Evolutionary conservation across 179 eudicot genomes (phyloP).

Genomic region (Vitellaria paradoxa): DNA sequence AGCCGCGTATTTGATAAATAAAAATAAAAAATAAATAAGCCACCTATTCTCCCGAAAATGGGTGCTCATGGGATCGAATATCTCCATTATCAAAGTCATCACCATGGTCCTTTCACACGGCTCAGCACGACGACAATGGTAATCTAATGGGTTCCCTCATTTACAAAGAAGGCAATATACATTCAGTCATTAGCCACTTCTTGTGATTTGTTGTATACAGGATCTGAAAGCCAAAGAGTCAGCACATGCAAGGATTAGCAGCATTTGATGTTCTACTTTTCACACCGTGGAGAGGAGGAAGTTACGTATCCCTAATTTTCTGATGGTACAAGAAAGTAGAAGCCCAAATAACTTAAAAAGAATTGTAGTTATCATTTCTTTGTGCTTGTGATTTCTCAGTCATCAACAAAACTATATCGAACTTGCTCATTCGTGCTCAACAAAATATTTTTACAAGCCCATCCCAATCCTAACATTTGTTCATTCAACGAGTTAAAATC

Average conservation of each 20-base stretch:
- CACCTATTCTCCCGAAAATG: slow-evolving; percentile 7
- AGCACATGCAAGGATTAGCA: no score
- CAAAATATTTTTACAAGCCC: slow-evolving; percentile 70
- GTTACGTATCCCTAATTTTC: background rate
- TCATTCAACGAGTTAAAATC: slow-evolving; percentile 42
- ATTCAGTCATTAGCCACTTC: slow-evolving; percentile 64
- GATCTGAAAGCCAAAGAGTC: slow-evolving; percentile 45
- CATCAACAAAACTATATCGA: slow-evolving; percentile 55
- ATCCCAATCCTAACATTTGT: slow-evolving; percentile 46
- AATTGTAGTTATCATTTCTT: background rate
- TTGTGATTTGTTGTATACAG: slow-evolving; percentile 67
- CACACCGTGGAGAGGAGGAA: no score
- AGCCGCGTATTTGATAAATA: no score
- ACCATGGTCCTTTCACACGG: slow-evolving; percentile 53
- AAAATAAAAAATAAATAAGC: background rate
- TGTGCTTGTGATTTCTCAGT: slow-evolving; percentile 14
- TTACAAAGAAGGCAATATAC: slow-evolving; percentile 79
- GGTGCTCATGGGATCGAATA: slow-evolving; percentile 6
- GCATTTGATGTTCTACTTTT: no score
- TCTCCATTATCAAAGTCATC: slow-evolving; percentile 25
- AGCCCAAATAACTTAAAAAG: slow-evolving; percentile 1
- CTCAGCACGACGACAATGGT: background rate
- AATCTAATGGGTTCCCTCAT: slow-evolving; percentile 75
- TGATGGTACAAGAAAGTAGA: background rate
- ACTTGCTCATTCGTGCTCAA: slow-evolving; percentile 65